These are phyloP conservation scores for Juglanconis oblonga DNA, from an alignment of 2,329 filamentous ascomycete genomes.

Conservation along the genomic window DNA sequence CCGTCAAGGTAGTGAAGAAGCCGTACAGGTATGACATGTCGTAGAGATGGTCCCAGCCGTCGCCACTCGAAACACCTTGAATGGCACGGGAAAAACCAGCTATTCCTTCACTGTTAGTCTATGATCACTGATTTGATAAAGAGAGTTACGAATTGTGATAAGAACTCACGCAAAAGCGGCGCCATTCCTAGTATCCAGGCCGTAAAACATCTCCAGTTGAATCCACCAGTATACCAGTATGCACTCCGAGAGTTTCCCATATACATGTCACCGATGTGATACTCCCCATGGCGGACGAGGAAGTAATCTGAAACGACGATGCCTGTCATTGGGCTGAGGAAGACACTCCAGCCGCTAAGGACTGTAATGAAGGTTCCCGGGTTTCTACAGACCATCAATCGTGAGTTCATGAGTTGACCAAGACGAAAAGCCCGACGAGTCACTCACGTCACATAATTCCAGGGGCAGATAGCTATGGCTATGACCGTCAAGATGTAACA, in stretches of 20 bases:
- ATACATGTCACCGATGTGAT: slow-evolving; percentile 45
- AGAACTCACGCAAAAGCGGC: slow-evolving; percentile 27
- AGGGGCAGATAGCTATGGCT: slow-evolving; percentile 40
- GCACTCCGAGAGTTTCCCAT: slow-evolving; percentile 30
- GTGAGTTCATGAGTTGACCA: neutral
- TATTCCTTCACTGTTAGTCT: neutral
- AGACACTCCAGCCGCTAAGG: slow-evolving; percentile 35
- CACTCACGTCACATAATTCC: slow-evolving; percentile 31
- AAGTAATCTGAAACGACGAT: slow-evolving; percentile 45
- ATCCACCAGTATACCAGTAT: slow-evolving; percentile 41
- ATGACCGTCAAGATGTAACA: slow-evolving; percentile 39
- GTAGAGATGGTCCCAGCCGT: slow-evolving; percentile 30
- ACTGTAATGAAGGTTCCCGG: slow-evolving; percentile 40
- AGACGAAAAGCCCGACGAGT: neutral
- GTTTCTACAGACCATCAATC: slow-evolving; percentile 17
- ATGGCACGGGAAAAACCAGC: slow-evolving; percentile 27
- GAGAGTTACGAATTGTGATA: neutral
- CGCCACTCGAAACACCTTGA: slow-evolving; percentile 18
- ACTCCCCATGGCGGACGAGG: slow-evolving; percentile 34
- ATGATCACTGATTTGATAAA: neutral
- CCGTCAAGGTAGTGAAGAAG: slow-evolving; percentile 23
- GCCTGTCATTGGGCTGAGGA: slow-evolving; percentile 45
- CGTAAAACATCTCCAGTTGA: slow-evolving; percentile 42
- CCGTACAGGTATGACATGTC: slow-evolving; percentile 30
- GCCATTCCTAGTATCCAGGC: slow-evolving; percentile 38